Base-by-base conservation (phyloP, 2,329 filamentous ascomycete species). In the Talaromyces marneffei region DNA sequence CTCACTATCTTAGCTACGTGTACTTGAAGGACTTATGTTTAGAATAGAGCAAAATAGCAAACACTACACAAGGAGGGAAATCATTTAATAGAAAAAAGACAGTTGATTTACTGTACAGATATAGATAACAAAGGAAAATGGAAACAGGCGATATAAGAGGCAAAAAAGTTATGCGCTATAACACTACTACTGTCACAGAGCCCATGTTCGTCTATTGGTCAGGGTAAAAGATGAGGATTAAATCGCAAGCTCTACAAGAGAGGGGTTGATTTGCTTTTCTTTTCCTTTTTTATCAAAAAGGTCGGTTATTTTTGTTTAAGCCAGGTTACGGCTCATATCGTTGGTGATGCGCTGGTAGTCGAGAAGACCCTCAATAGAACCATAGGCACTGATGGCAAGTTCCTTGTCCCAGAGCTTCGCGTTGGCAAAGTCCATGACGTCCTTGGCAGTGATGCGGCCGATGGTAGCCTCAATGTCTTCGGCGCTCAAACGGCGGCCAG, bases 321-420 rank as follows among this genome's bases (percentile, higher is more conserved):
- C 67, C 57, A 70, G 65, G 81, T 91, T 93, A 78, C 91, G 87
- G 82, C 86, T 91, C 89, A 94, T 94, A 76, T 94, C 91, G 77
- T 85, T 87, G 76, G 92, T 84, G 69, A 80, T 76, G 64, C 77
- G 73, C 67, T 77, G 71, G 71, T 78, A 78, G 70, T 78, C 83
- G 65, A 87, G 75, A 67, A 87, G 76, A 75, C 87, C 93, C 85
- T 97, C 94, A 73, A 97, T 92, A 80, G 86, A 88, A 68, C 94
- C 94, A 67, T 97, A 90, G 35, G 93, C 94, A 75, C 88, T 92
- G 77, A 99, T 85, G 72, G 94, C 94, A 71, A 99, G 83, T 76
- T 99, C 94, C 80, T 93, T 89, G 80, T 99, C 94, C 94, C 94
- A 99, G 64, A 99, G 82, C 82, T 94, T 96, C 79, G 87, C 87